Conservation (phyloP, 1,284 basidiomycete genomes). For the Fomitopsis schrenkii region DNA sequence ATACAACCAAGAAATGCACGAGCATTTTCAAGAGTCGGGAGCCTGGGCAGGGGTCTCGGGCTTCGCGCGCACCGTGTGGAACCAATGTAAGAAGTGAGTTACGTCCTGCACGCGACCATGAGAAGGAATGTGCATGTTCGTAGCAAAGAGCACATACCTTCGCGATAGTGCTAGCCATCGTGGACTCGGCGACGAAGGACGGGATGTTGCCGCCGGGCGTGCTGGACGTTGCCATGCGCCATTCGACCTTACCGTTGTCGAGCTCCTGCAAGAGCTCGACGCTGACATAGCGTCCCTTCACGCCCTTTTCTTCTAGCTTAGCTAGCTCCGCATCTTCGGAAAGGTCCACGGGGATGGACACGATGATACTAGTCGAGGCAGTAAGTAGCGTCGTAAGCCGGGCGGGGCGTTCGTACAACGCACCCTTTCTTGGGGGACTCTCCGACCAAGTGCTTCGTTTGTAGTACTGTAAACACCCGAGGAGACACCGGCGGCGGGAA, state of each 20-base stretch:
- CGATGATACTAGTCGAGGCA: conserved; percentile 43
- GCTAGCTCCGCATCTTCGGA: conserved; percentile 50
- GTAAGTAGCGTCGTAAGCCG: neutral
- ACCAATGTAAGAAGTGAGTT: conserved; percentile 54
- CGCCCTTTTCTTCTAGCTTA: conserved; percentile 62
- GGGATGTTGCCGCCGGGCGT: conserved; percentile 68
- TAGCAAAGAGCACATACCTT: conserved; percentile 36
- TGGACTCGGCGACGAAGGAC: conserved; percentile 52
- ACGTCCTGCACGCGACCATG: conserved; percentile 47
- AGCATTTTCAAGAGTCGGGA: neutral
- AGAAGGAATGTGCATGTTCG: neutral
- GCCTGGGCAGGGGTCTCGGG: neutral
- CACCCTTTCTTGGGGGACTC: conserved; percentile 54
- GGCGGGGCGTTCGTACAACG: conserved; percentile 11
- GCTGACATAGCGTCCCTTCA: conserved; percentile 64
- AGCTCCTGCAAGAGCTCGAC: conserved; percentile 65
- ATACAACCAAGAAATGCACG: too few relatives aligned
- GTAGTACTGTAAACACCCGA: conserved; percentile 71
- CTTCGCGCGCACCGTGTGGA: conserved; percentile 24
- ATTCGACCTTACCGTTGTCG: conserved; percentile 62
- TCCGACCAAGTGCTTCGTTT: conserved; percentile 50
- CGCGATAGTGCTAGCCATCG: conserved; percentile 58
- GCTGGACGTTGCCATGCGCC: conserved; percentile 79
- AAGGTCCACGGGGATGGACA: conserved; percentile 72
- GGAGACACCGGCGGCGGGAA: conserved; percentile 68